Evolutionary conservation across 2,329 filamentous ascomycete genomes (phyloP), one percentile per base, ranked within the genome.

Genomic region (Monosporascus sp.): DNA sequence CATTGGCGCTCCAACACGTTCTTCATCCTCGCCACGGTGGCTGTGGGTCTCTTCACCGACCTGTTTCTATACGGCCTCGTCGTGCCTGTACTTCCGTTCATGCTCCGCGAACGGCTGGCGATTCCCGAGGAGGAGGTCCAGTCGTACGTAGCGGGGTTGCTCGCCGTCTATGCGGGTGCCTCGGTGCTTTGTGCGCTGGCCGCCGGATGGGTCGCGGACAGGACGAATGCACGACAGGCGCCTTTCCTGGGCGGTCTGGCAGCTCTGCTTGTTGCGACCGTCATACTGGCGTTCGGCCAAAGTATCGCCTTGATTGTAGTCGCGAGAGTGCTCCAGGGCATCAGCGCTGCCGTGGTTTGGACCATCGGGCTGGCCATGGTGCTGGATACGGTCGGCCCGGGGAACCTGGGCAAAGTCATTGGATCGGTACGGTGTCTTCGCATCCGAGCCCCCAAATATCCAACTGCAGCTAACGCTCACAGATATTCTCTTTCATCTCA

Each of bases 351-450:
- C 0, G 73, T 84, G 34, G 82, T 86, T 0, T 84, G 82, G 76
- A 83, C 66, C 3, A 57, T 68, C 19, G 65, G 82, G 1, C 67
- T 85, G 11, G 80, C 83, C 1, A 71, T 86, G 55, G 73, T 82
- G 40, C 69, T 83, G 5, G 83, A 86, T 61, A 83, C 82, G 0
- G 82, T 86, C 71, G 68, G 67, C 1, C 62, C 66, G 2, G 71
- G 79, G 49, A 80, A 82, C 47, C 64, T 87, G 38, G 84, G 83
- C 2, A 84, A 83, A 63, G 80, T 79, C 1, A 80, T 87, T 61
- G 84, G 84, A 16, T 77, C 78, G 46, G 75, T 80, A 59, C 64
- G 59, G 70, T 52, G 31, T 17, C 27, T 11, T 31, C 27, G 1
- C 27, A 31, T 31, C 9, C 3, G 27, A 31, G 9, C 3, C 27